Base-by-base conservation (phyloP, 1,284 basidiomycete genomes). In the Rhodotorula sp. region DNA sequence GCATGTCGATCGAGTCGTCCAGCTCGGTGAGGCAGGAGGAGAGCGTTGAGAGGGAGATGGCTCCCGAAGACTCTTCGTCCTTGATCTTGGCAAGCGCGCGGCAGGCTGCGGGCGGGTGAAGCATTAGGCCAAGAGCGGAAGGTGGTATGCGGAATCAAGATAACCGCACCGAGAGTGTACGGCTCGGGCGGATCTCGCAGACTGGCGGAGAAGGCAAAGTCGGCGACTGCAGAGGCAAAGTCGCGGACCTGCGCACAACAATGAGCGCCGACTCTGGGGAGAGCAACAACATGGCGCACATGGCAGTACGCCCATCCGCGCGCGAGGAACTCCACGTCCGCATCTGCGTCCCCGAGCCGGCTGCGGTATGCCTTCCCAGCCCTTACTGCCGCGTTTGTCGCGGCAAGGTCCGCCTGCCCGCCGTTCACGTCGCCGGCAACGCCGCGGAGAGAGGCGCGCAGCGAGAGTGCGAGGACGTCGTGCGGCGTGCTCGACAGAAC, bases 261-360 rank as follows among this genome's bases (percentile, higher is more conserved):
- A 17, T 17, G 10, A 44, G 44, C 15, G 7, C 44, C 7, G 19
- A n/a, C n/a, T n/a, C n/a, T n/a, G n/a, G n/a, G n/a, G n/a, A n/a
- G n/a, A n/a, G n/a, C n/a, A n/a, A n/a, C n/a, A 10, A 39, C 15
- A n/a, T 12, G 25, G 19, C 64, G 22, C 13, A 57, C 68, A 8
- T 37, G 37, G n/a, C 51, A 63, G 39, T 63, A 63, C 22, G 61
- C 61, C 61, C 61, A 63, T 0, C 61, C 61, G 9, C 75, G 60
- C 25, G 67, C 70, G 22, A 77, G 56, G 29, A 67, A 74, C 48
- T 76, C 76, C n/a, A 77, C 50, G 53, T 77, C 76, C 27, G 60
- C 53, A 15, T 77, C 75, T 5, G 56, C 50, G 34, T 74, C 72
- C 0, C 73, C 73, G 9, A 76, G 46, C 22, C 61, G 36, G 59